Evolutionary conservation across 768 basidiomycete genomes (phyloP), one percentile per base, ranked within the genome.

Genomic region (Nevesoporus exiguus): DNA sequence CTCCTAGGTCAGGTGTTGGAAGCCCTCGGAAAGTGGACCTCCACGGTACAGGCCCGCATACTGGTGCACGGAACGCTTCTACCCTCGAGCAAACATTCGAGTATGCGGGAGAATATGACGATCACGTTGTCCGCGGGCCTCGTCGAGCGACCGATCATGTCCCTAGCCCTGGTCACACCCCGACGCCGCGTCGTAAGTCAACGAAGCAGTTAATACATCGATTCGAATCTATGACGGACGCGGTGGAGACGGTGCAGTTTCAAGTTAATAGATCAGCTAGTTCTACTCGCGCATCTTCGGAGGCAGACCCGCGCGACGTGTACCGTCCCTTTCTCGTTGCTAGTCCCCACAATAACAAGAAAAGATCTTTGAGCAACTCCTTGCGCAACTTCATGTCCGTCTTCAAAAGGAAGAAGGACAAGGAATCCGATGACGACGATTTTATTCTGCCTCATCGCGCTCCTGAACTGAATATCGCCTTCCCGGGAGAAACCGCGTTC

Each of bases 361-460:
- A 66, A 47, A 67, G 71, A 9, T 85, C 82, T 5, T 70, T 88
- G 47, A 79, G 84, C 22, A 81, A 80, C 65, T 87, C 85, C 17
- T 71, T 88, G 57, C 77, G 80, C 37, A 87, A 82, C 59, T 65
- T 88, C 29, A 70, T 88, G 41, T 79, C 83, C 6, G 80, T 81
- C 4, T 77, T 87, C 72, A 84, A 77, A 69, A 85, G 81, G 66
- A 67, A 59, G 50, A 72, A 67, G 47, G 54, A 58, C 45, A 67
- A 59, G 51, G 70, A 69, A 44, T 57, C 57, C 1, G 68, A 68
- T 27, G 69, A 67, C 25, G 61, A 61, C 5, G 65, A 69, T 30
- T 52, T 29, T 31, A 21, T 48, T 45, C 43, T 19, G 25, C 50
- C 52, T 43, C 36, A 34, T 36, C 49, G 52, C 31, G 39, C 47